These are phyloP conservation scores for Thamnidium elegans DNA, from an alignment of 192 early-diverging fungal genomes.

Conservation along the genomic window DNA sequence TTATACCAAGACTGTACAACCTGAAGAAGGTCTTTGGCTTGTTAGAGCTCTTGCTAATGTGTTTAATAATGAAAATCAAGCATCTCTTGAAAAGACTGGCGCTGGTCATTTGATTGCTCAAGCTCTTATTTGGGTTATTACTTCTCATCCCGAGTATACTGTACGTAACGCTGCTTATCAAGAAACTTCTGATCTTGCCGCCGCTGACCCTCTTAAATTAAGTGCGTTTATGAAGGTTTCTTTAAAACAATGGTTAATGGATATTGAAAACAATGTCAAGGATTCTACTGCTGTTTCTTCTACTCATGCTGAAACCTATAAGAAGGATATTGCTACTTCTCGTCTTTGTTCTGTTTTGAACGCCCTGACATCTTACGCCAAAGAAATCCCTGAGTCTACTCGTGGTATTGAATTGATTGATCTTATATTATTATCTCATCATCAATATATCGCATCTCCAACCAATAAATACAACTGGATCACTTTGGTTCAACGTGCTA, in stretches of 20 bases:
- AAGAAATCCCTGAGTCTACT: slow-evolving; percentile 26
- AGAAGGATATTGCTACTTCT: slow-evolving; percentile 40
- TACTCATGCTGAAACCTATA: slow-evolving; percentile 24
- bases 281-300: slow-evolving; percentile 44
- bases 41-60: slow-evolving; percentile 56
- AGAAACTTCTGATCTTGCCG: slow-evolving; percentile 32
- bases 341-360: slow-evolving; percentile 49
- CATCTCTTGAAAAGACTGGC: slow-evolving; percentile 42
- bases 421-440: slow-evolving; percentile 49
- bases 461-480: slow-evolving; percentile 82
- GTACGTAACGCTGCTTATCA: slow-evolving; percentile 45
- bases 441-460: slow-evolving; percentile 52
- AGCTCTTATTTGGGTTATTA: slow-evolving; percentile 57
- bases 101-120: slow-evolving; percentile 39
- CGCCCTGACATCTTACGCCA: slow-evolving; percentile 45
- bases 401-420: slow-evolving; percentile 44
- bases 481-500: slow-evolving; percentile 69
- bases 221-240: slow-evolving; percentile 38
- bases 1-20: slow-evolving; percentile 64
- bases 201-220: slow-evolving; percentile 31
- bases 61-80: slow-evolving; percentile 34
- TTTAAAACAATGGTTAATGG: slow-evolving; percentile 44
- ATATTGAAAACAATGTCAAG: slow-evolving; percentile 48
- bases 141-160: slow-evolving; percentile 40
- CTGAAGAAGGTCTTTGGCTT: slow-evolving; percentile 67